Percentiles rank a stretch among this genome's conserved stretches.
phyloP scores from a whole-genome alignment of 352 stramenopile species.

The Phytophthora brassicae region DNA sequence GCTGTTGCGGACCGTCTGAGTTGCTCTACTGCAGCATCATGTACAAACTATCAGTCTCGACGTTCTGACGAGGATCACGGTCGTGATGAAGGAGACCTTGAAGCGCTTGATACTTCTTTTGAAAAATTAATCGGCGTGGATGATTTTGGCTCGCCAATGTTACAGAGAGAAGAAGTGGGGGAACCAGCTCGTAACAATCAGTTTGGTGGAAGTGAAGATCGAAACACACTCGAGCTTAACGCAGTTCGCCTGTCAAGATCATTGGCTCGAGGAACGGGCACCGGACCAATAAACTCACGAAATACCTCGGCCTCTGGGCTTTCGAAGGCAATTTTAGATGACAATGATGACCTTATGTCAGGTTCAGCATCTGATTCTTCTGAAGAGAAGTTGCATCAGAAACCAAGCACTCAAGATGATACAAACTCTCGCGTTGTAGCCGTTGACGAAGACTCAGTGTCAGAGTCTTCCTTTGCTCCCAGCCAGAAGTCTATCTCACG shows the following conservation, averaged over 20 bases:
- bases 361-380: neutral
- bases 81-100: conserved; percentile 6
- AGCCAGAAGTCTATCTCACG: conserved; percentile 27
- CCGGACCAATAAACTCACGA: neutral
- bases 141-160: neutral
- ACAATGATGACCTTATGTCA: conserved; percentile 1
- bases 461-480: conserved; percentile 18
- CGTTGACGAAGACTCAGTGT: conserved; percentile 16
- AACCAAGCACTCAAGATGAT: neutral
- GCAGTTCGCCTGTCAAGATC: neutral
- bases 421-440: neutral
- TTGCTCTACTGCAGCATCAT: conserved; percentile 1
- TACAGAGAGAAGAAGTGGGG: neutral
- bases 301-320: neutral
- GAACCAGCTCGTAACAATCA: neutral
- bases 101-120: neutral
- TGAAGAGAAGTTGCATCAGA: neutral
- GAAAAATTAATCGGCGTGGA: neutral
- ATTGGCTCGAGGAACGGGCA: neutral
- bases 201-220: neutral
- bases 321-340: conserved; percentile 1
- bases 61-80: neutral
- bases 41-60: conserved; percentile 4
- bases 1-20: neutral
- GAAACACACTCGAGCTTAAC: neutral